These are phyloP conservation scores for Boletus bicolor DNA, from an alignment of 768 basidiomycete genomes.

Conservation along the genomic window DNA sequence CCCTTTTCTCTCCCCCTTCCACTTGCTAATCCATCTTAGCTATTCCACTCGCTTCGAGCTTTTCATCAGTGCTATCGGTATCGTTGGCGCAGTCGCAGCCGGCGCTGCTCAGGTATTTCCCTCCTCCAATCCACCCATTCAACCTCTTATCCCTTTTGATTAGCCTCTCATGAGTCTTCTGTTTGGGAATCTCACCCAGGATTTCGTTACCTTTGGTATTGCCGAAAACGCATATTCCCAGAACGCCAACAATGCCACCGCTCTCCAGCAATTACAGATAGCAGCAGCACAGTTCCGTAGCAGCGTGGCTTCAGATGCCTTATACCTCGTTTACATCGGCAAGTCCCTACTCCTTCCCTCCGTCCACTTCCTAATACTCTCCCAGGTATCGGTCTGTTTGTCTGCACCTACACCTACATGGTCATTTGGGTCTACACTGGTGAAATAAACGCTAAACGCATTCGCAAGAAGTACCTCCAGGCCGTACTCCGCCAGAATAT, in stretches of 20 bases:
- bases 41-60: conserved; percentile 75
- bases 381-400: conserved; percentile 69
- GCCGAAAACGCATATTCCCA: conserved; percentile 13
- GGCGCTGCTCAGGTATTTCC: conserved; percentile 72
- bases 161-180: conserved; percentile 79
- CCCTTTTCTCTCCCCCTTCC: neutral
- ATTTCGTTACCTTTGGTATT: conserved; percentile 60
- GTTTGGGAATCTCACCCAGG: conserved; percentile 77
- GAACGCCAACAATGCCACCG: conserved; percentile 24
- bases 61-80: conserved; percentile 61
- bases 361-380: neutral
- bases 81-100: conserved; percentile 69
- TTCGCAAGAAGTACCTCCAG: conserved; percentile 79
- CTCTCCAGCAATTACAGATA: conserved; percentile 31
- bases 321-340: conserved; percentile 69
- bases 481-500: conserved; percentile 85
- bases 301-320: conserved; percentile 53
- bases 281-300: conserved; percentile 49
- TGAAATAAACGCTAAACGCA: conserved; percentile 77
- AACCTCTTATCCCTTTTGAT: neutral
- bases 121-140: neutral
- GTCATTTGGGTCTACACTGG: conserved; percentile 68
- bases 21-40: conserved; percentile 35
- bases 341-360: conserved; percentile 15
- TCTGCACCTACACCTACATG: conserved; percentile 75